Conservation (phyloP, 176 grass and related monocot species). For the Microstegium vimineum region DNA sequence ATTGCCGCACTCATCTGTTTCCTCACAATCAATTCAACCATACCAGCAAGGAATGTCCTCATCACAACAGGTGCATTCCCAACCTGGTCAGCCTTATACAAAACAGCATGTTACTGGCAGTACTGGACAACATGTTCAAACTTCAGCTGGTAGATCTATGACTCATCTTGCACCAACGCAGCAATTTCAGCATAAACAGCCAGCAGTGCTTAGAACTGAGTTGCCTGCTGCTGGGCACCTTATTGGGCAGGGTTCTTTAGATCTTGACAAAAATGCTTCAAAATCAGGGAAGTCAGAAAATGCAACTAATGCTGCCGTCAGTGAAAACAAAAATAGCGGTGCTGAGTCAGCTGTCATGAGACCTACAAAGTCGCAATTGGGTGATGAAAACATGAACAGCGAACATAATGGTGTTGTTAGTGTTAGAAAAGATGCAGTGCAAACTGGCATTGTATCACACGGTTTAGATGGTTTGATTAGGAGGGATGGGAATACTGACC, state of each 20-base stretch:
- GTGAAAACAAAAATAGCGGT: conserved; percentile 17
- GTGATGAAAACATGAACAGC: conserved; percentile 29
- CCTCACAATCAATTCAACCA: conserved; percentile 41
- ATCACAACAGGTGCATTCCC: conserved; percentile 39
- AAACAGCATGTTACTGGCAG: conserved; percentile 35
- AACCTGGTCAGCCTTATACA: conserved; percentile 35
- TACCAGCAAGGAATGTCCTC: conserved; percentile 52
- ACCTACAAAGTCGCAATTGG: neutral
- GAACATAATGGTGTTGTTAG: conserved; percentile 33
- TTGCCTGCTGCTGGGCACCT: conserved; percentile 6
- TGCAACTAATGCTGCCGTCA: conserved; percentile 24
- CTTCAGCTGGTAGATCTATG: conserved; percentile 26
- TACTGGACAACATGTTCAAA: conserved; percentile 31
- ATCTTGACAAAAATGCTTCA: neutral
- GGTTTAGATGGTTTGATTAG: conserved; percentile 18
- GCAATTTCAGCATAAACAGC: conserved; percentile 55
- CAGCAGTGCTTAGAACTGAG: conserved; percentile 16
- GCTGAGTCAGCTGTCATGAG: conserved; percentile 27
- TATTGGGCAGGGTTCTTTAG: conserved; percentile 22
- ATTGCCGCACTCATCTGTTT: conserved; percentile 32
- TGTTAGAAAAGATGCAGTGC: conserved; percentile 27
- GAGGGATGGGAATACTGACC: conserved; percentile 25
- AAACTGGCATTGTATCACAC: conserved; percentile 19
- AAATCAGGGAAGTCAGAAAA: conserved; percentile 34
- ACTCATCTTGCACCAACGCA: conserved; percentile 37